phyloP scores from a whole-genome alignment of 306 rosid genomes.

The Arachis hypogaea region DNA sequence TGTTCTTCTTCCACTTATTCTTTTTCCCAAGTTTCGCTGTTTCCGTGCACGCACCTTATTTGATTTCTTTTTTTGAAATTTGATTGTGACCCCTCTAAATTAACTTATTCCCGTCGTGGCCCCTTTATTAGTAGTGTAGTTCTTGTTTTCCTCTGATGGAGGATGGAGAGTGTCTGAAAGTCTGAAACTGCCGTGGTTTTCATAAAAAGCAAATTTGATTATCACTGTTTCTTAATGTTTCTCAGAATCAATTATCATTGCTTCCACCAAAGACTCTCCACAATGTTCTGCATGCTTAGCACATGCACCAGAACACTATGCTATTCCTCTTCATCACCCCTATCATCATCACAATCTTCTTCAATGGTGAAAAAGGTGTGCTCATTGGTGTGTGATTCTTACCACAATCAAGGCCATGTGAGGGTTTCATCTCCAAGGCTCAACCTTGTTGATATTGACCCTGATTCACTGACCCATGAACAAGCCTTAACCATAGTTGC shows the following conservation, averaged over 20 bases:
- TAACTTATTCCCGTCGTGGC: too few relatives aligned
- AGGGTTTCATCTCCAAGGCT: slow-evolving; percentile 55
- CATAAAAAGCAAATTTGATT: too few relatives aligned
- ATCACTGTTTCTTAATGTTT: slow-evolving; percentile 35
- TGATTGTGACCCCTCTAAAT: too few relatives aligned
- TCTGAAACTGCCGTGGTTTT: too few relatives aligned
- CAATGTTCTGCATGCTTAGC: slow-evolving; percentile 20
- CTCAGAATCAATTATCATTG: slow-evolving; percentile 45
- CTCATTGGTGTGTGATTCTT: slow-evolving; percentile 65
- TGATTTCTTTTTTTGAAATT: too few relatives aligned
- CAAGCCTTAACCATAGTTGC: slow-evolving; percentile 70
- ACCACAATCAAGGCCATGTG: slow-evolving; percentile 48
- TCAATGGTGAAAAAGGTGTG: slow-evolving; percentile 57
- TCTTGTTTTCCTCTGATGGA: too few relatives aligned
- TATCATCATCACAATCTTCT: slow-evolving; percentile 29
- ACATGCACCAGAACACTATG: slow-evolving; percentile 37
- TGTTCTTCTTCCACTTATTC: too few relatives aligned
- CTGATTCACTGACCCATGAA: slow-evolving; percentile 60
- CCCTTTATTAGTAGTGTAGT: too few relatives aligned
- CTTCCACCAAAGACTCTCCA: slow-evolving; percentile 41
- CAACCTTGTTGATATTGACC: slow-evolving; percentile 53
- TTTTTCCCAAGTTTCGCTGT: too few relatives aligned
- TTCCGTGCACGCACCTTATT: too few relatives aligned
- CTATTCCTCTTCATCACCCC: slow-evolving; percentile 22
- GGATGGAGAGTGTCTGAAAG: too few relatives aligned